Percentiles rank a stretch among this genome's conserved stretches.
phyloP scores from a whole-genome alignment of 202 grass and related monocot genomes.

The Saccharum hybrid region DNA sequence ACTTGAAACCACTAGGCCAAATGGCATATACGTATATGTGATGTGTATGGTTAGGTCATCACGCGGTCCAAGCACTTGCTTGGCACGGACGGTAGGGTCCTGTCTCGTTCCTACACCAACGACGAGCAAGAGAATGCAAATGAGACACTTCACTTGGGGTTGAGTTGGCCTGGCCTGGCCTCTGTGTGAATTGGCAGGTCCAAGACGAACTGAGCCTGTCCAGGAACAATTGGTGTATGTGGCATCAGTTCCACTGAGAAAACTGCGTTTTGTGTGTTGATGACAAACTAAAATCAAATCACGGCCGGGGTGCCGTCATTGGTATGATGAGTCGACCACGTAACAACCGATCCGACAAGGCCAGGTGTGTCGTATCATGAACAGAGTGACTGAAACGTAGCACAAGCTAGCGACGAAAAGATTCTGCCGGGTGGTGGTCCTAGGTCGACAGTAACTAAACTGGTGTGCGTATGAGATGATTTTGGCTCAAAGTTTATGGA shows the following conservation, averaged over 20 bases:
- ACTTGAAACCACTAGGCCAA: constrained; percentile 27
- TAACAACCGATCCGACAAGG: constrained; percentile 45
- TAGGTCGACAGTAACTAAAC: constrained; percentile 21
- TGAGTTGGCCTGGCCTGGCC: constrained; percentile 14
- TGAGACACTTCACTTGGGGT: background rate
- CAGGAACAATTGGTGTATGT: background rate
- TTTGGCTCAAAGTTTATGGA: constrained; percentile 20
- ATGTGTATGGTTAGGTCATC: background rate
- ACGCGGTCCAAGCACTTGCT: constrained; percentile 13
- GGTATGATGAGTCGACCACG: constrained; percentile 2
- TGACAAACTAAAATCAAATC: too few species aligned
- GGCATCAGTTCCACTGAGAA: background rate
- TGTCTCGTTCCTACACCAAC: constrained; percentile 2
- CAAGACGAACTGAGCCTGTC: constrained; percentile 19
- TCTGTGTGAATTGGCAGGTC: constrained; percentile 7
- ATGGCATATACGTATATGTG: background rate
- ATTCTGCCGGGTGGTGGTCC: constrained; percentile 44
- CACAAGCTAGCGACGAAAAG: constrained; percentile 29
- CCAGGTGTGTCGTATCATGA: constrained; percentile 49
- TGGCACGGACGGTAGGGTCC: constrained; percentile 48
- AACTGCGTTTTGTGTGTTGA: background rate
- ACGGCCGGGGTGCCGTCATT: background rate
- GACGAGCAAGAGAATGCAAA: background rate
- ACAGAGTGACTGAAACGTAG: constrained; percentile 37
- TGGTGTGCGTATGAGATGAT: constrained; percentile 5